These are phyloP conservation scores for Diaporthe sp. DNA, from an alignment of 2,329 filamentous ascomycete genomes.

Conservation along the genomic window DNA sequence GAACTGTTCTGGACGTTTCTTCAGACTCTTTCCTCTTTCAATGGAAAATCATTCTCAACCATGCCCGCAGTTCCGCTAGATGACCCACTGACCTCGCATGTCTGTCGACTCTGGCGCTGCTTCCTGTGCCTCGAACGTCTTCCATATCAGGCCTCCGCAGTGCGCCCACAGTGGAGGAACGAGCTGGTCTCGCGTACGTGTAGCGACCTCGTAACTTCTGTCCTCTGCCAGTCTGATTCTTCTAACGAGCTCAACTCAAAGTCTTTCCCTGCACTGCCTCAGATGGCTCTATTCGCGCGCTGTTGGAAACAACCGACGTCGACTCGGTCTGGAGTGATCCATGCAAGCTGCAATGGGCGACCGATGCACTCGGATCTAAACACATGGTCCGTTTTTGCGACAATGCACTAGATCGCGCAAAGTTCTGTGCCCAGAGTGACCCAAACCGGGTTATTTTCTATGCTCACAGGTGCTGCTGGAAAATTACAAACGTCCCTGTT, in stretches of 20 bases:
- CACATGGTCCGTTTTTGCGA: conserved; percentile 13
- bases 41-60: neutral
- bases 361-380: neutral
- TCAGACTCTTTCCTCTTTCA: neutral
- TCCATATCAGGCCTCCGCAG: neutral
- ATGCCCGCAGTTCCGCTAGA: neutral
- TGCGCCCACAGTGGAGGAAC: neutral
- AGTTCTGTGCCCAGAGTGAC: neutral
- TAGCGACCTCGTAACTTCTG: too few species aligned
- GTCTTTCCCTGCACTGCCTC: conserved; percentile 15
- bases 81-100: neutral
- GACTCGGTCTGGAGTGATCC: neutral
- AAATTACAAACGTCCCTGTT: conserved; percentile 1
- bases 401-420: neutral
- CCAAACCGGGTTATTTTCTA: conserved; percentile 11
- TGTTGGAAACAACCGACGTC: conserved; percentile 9
- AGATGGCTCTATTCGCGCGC: conserved; percentile 11
- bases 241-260: neutral
- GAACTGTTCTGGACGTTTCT: neutral
- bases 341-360: neutral
- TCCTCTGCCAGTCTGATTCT: neutral
- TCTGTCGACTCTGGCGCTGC: conserved; percentile 22
- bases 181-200: conserved; percentile 3
- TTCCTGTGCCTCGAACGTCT: conserved; percentile 24
- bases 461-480: conserved; percentile 30